phyloP scores from a whole-genome alignment of 2,329 filamentous ascomycete species.

The Hypoxylon sp. region DNA sequence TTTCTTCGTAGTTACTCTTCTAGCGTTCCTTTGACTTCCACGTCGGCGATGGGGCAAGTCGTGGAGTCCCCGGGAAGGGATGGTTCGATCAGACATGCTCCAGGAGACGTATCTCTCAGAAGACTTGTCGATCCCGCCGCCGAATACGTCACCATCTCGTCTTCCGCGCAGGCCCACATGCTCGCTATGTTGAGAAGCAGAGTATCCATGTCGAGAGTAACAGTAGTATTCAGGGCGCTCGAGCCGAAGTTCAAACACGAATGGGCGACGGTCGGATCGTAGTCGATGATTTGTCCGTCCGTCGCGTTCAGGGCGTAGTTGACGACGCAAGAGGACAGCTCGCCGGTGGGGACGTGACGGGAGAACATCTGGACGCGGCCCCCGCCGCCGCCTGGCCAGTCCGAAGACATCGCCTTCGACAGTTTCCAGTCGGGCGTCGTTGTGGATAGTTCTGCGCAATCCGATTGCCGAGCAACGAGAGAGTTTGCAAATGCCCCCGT shows the following conservation, averaged over 20 bases:
- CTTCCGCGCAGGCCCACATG: slow-evolving; percentile 34
- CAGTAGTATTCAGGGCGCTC: slow-evolving; percentile 28
- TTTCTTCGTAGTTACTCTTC: not conserved
- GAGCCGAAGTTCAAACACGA: slow-evolving; percentile 34
- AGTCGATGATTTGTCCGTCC: slow-evolving; percentile 29
- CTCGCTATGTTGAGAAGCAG: slow-evolving; percentile 28
- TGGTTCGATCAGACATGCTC: slow-evolving; percentile 34
- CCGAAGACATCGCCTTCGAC: slow-evolving; percentile 33
- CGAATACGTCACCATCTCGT: slow-evolving; percentile 22
- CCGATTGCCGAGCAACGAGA: not conserved
- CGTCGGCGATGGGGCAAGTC: slow-evolving; percentile 38
- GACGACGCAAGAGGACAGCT: slow-evolving; percentile 29
- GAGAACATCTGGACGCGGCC: slow-evolving; percentile 38
- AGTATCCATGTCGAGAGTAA: slow-evolving; percentile 36
- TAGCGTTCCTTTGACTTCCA: slow-evolving; percentile 32
- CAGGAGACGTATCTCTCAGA: slow-evolving; percentile 33
- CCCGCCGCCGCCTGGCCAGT: slow-evolving; percentile 37
- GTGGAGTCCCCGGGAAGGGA: slow-evolving; percentile 31
- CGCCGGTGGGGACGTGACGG: slow-evolving; percentile 28
- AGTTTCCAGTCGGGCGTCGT: slow-evolving; percentile 35
- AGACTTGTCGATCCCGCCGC: slow-evolving; percentile 27
- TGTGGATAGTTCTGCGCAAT: slow-evolving; percentile 28
- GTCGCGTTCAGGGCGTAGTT: slow-evolving; percentile 28
- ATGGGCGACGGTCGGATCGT: slow-evolving; percentile 28
- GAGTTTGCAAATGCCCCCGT: slow-evolving; percentile 16